A percentile compares a stretch with the other conserved stretches of the same genome.
phyloP scores from a whole-genome alignment of 2,329 filamentous ascomycete species.

The Colletotrichum spaethianum region DNA sequence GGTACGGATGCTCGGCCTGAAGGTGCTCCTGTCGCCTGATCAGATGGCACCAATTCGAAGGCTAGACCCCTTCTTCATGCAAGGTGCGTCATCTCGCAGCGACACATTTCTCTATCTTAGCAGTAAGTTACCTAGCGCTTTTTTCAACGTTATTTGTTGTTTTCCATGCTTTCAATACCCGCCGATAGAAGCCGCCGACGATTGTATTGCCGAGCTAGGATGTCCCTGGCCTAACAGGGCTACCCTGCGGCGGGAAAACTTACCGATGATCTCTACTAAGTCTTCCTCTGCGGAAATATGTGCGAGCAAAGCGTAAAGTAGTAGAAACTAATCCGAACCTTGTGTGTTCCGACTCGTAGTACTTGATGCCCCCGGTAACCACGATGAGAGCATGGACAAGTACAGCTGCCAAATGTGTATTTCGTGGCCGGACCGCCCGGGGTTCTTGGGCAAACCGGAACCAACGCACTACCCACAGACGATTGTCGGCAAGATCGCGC shows the following conservation, averaged over 20 bases:
- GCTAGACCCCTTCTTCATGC: conserved; percentile 69
- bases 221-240: background rate
- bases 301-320: too few relatives aligned
- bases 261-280: background rate
- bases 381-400: conserved; percentile 45
- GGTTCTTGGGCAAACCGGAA: conserved; percentile 49
- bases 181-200: background rate
- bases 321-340: conserved; percentile 8
- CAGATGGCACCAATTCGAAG: conserved; percentile 58
- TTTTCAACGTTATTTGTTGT: background rate
- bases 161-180: background rate
- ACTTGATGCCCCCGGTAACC: conserved; percentile 63
- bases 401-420: conserved; percentile 65
- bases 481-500: conserved; percentile 53
- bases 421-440: conserved; percentile 63
- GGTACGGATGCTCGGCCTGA: conserved; percentile 63
- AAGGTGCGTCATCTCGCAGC: conserved; percentile 66
- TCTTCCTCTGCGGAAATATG: background rate
- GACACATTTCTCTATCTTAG: conserved; percentile 68
- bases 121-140: conserved; percentile 50
- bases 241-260: background rate
- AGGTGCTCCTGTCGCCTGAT: conserved; percentile 55
- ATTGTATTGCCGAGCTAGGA: background rate
- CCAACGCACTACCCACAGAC: conserved; percentile 57
- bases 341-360: conserved; percentile 49